Base-by-base conservation (phyloP, 208 protist genomes). In the Trypanosoma grayi region DNA sequence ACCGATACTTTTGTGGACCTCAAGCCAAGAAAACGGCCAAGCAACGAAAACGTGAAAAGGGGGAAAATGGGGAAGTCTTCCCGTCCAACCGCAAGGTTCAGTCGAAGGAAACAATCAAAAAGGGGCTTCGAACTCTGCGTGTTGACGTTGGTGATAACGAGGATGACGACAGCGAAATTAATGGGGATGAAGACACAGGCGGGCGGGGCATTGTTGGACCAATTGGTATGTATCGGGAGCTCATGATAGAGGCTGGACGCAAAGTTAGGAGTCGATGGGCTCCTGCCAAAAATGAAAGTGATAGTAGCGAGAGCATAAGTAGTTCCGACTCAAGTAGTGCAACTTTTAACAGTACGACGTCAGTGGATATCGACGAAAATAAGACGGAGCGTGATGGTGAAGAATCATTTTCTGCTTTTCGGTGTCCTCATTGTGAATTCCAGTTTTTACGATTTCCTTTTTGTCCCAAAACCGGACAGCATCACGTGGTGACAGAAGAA, bases 1-100 rank as follows among this genome's bases (percentile, higher is more conserved):
- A 96, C 72, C 83, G 92, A 50, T 98, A 97, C 74, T 98, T 96
- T 64, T 98, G 95, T 73, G 93, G 93, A 4, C 93, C 92, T 11
- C 64, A 77, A 2, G 92, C 93, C 4, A 81, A 79, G 59, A 86
- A 90, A 50, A 96, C 85, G 1, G 44, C 61, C 46, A 92, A 94
- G 70, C 94, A 92, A 70, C 16, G 58, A 58, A 92, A 94, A 67
- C 74, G 86, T 8, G 90, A 97, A 75, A 93, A 88, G 65, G 48
- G 69, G 53, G 44, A 70, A 55, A 11, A 67, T 59, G 24, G 45
- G 39, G 10, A 30, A 7, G 54, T 20, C 34, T 41, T 28, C n/a
- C 10, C 30, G 13, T 30, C 27, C 25, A 68, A 36, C 62, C 68
- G 62, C 4, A 77, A 77, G 39, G 66, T 90, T 43, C 85, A 92